Evolutionary conservation across 805 yeast genomes (phyloP).

Genomic region (Starmerella vitae): DNA sequence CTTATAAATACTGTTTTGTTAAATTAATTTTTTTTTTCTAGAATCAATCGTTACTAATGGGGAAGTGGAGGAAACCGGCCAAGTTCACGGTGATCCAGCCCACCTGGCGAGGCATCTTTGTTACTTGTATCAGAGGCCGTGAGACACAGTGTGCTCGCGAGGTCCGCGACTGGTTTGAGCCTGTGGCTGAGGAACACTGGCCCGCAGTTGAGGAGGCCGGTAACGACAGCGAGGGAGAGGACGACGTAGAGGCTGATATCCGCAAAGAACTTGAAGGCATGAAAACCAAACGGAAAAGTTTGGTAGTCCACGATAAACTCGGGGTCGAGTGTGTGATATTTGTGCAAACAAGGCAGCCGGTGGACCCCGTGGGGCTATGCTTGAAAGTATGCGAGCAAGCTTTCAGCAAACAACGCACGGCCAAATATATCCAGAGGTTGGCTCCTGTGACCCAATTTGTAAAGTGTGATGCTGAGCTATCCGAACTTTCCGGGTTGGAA

Average conservation of each 20-base stretch:
- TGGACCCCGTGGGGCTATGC: slow-evolving; percentile 65
- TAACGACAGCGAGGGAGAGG: slow-evolving; percentile 30
- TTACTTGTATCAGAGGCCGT: slow-evolving; percentile 70
- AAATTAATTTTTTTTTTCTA: no score
- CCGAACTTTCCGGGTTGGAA: slow-evolving; percentile 47
- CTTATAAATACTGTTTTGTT: not conserved
- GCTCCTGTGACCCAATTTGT: slow-evolving; percentile 70
- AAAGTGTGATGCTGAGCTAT: slow-evolving; percentile 42
- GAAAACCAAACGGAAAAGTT: slow-evolving; percentile 27
- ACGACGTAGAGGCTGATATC: slow-evolving; percentile 62
- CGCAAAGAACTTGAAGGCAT: slow-evolving; percentile 49
- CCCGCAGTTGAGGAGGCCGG: slow-evolving; percentile 19
- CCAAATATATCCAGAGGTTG: slow-evolving; percentile 51
- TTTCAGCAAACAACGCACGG: slow-evolving; percentile 30
- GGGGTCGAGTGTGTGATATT: slow-evolving; percentile 48
- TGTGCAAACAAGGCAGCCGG: slow-evolving; percentile 64
- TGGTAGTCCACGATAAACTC: slow-evolving; percentile 20
- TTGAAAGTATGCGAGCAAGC: slow-evolving; percentile 49
- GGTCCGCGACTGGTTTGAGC: slow-evolving; percentile 17
- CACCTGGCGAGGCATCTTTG: slow-evolving; percentile 74
- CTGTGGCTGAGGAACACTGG: slow-evolving; percentile 30
- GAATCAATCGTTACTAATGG: no score
- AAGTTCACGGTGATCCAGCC: slow-evolving; percentile 44
- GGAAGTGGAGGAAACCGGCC: slow-evolving; percentile 15
- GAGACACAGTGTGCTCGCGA: slow-evolving; percentile 33